Evolutionary conservation across 495 filamentous ascomycete species (phyloP), one percentile per base, ranked within the genome.

Genomic region (Gamarada debralockiae): DNA sequence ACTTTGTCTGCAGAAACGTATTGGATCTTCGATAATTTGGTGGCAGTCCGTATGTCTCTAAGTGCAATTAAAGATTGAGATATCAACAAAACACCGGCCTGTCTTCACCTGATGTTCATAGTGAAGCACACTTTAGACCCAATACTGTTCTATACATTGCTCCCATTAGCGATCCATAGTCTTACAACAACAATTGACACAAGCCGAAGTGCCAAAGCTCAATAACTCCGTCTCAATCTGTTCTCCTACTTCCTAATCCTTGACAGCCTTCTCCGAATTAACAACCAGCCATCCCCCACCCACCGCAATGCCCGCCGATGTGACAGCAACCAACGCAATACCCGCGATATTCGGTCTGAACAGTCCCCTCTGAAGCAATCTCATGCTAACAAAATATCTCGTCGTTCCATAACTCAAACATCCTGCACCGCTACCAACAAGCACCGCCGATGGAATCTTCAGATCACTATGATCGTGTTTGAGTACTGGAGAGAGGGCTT

Each of bases 261-360:
- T 21, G 7, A 21, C n/a, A 20, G 15, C 21, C 31, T 37, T 55
- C 25, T 55, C 52, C 36, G 48, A 45, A 17, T 25, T 29, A 36
- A 55, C 36, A 2, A 55, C 52, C 37, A 55, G 33, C 18, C 43
- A 55, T 8, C 39, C 40, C 2, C 52, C 52, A 12, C 52, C 52
- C 4, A 34, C 37, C n/a, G 44, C 37, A 25, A 55, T 45, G 1
- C 34, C 52, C 13, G 15, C 52, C 8, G 17, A 20, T 10, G 52
- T 55, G 13, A 55, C 24, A 29, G 52, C 52, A 2, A 55, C 52
- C 14, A 55, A 38, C 2, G 34, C 45, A 33, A 49, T 49, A 10
- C 52, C 52, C 13, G 45, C 37, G 13, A 55, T 34, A 21, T 55
- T 55, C 17, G 52, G 52, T 37, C 52, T 31, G 21, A 55, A 55